Evolutionary conservation across 2,329 filamentous ascomycete species (phyloP), one percentile per base, ranked within the genome.

Genomic region (Sporothrix dimorphospora): DNA sequence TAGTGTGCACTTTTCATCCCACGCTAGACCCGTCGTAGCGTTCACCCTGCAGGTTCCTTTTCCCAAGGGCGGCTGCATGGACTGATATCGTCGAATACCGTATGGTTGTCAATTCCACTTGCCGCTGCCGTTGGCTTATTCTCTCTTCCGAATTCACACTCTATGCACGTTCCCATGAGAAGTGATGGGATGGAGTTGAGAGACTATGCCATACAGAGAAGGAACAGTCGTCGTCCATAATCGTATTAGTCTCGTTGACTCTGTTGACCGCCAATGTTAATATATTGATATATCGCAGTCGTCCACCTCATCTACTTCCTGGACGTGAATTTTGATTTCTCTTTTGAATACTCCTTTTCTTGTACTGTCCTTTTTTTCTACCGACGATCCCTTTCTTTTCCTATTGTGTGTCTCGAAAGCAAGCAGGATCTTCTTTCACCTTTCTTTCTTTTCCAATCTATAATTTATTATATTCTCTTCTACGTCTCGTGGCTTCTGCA

Each of bases 341-440:
- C 9, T 47, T 16, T 67, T 53, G 11, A 24, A 12, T 53, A 16
- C 16, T 57, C 34, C 30, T 21, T 2, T 27, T 57, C 11, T 14
- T 27, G 16, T 24, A 34, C n/a, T n/a, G 9, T 59, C 8, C n/a
- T n/a, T 21, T 5, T 8, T n/a, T 16, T n/a, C 34, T 12, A 30
- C n/a, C 8, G 14, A 21, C 4, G 16, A 27, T 21, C 21, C 16
- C 27, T 38, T 16, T 27, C 34, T 27, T 45, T 21, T 42, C 47
- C 16, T 49, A 67, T 34, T 34, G 42, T 30, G 21, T 30, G 21
- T 49, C 27, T 69, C n/a, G 34, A 59, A 69, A 57, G 38, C 51
- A 69, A 69, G 67, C 67, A n/a, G 67, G 67, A n/a, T 3, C 67
- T 70, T 63, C 42, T 70, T 70, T 59, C 38, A 21, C 34, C 9